Evolutionary conservation across 2,329 filamentous ascomycete species (phyloP).

Genomic region (Xylariales sp.): DNA sequence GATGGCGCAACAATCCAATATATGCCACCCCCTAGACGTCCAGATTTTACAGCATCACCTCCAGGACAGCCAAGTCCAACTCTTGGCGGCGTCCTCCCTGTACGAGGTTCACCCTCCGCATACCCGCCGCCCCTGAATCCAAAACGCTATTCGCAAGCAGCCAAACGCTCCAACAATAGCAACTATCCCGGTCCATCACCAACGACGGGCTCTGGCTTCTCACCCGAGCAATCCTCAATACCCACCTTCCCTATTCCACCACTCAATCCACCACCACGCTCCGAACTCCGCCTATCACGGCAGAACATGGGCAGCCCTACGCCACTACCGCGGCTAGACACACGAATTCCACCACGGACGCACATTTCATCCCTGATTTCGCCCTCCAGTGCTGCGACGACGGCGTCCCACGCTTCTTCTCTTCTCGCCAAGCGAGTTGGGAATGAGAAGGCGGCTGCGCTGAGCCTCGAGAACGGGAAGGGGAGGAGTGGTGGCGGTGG

Average conservation of each 20-base stretch:
- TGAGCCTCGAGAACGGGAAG: slow-evolving; percentile 31
- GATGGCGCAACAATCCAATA: slow-evolving; percentile 23
- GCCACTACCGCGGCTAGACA: slow-evolving; percentile 10
- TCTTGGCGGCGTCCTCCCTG: slow-evolving; percentile 28
- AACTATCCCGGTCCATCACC: slow-evolving; percentile 7
- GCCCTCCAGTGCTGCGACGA: slow-evolving; percentile 21
- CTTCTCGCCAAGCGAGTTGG: slow-evolving; percentile 51
- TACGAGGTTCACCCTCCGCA: slow-evolving; percentile 16
- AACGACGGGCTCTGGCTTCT: slow-evolving; percentile 21
- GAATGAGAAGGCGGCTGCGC: slow-evolving; percentile 41
- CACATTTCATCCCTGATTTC: slow-evolving; percentile 20
- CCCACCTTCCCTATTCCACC: slow-evolving; percentile 19
- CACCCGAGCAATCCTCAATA: slow-evolving; percentile 17
- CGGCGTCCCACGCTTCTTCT: slow-evolving; percentile 31
- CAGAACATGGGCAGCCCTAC: slow-evolving; percentile 1
- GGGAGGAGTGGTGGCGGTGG: slow-evolving; percentile 15
- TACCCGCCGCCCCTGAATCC: slow-evolving; percentile 23
- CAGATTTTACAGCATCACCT: slow-evolving; percentile 27
- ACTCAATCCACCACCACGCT: slow-evolving; percentile 10
- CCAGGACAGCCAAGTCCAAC: slow-evolving; percentile 39
- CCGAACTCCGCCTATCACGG: slow-evolving; percentile 6
- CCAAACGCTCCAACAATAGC: neutral
- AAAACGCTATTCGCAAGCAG: slow-evolving; percentile 9
- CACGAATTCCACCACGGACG: slow-evolving; percentile 8
- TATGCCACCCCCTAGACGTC: slow-evolving; percentile 29